Base-by-base conservation (phyloP, 345 rosid species). In the Heritiera fomes region DNA sequence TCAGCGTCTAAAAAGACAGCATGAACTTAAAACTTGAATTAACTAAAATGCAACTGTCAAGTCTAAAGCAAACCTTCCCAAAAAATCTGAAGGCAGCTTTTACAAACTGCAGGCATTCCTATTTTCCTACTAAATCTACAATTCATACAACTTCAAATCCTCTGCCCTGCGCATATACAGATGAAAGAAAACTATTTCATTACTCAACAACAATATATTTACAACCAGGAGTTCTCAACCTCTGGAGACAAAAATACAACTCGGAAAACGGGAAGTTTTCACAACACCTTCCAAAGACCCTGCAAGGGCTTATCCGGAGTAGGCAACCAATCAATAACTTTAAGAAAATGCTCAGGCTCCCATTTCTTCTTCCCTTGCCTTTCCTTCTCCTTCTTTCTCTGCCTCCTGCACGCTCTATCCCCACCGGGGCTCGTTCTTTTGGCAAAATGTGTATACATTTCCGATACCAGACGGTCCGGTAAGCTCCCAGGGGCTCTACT, bases 321-420 rank as follows among this genome's bases (percentile, higher is more conserved):
- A 53, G 99, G 95, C 0, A 87, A 91, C 83, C 82, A 92, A 85
- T 92, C 88, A 46, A 75, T 52, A 73, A 95, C 89, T 88, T 89
- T 95, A 71, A 95, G 84, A 71, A 93, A 95, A 82, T 93, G 95
- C 84, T 91, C 94, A 6, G 94, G 86, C 81, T 91, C 98, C 97
- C 94, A 92, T 77, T 85, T 88, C 82, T 77, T 84, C 87, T 72
- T 91, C 14, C 82, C 88, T 73, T 84, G 93, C 89, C 89, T 90
- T 81, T 87, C 96, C 88, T 87, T 92, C 85, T 85, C 94, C 84
- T 90, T 92, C 88, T 87, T 93, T 88, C 88, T 88, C 78, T 87
- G 96, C 83, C 89, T 84, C 91, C 97, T 94, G 78, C 78, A 68
- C 1, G 85, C 61, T 69, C 89, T 79, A 34, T 88, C 95, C 10